A percentile compares a stretch with the other conserved stretches of the same genome.
Evolutionary conservation across 2,329 filamentous ascomycete genomes (phyloP).

Genomic region (Tolypocladium pustulatum): DNA sequence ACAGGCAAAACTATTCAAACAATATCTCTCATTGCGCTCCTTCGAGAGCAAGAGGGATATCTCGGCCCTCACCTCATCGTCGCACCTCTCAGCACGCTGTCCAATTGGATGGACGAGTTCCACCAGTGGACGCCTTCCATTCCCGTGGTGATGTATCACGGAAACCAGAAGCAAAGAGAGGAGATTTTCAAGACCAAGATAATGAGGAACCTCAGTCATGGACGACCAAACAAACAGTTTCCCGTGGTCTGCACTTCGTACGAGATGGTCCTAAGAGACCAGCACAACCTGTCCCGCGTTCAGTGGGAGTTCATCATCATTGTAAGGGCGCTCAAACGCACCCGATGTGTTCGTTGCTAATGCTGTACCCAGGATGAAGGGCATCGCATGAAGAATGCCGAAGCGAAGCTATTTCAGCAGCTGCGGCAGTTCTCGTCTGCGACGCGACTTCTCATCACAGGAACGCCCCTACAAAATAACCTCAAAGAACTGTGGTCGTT

Average conservation of each 20-base stretch:
- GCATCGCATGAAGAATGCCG: slow-evolving; percentile 93
- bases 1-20: slow-evolving; percentile 83
- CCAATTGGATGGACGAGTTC: slow-evolving; percentile 95
- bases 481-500: slow-evolving; percentile 91
- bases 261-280: slow-evolving; percentile 89
- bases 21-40: slow-evolving; percentile 74
- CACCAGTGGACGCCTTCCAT: slow-evolving; percentile 81
- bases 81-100: slow-evolving; percentile 80
- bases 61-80: slow-evolving; percentile 82
- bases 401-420: slow-evolving; percentile 83
- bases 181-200: slow-evolving; percentile 64
- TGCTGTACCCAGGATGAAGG: slow-evolving; percentile 63
- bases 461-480: slow-evolving; percentile 93
- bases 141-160: slow-evolving; percentile 85
- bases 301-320: slow-evolving; percentile 98
- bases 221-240: slow-evolving; percentile 54
- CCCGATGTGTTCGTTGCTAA: slow-evolving; percentile 1
- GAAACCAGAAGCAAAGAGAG: slow-evolving; percentile 66
- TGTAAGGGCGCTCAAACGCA: slow-evolving; percentile 30
- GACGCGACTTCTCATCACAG: slow-evolving; percentile 84
- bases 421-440: slow-evolving; percentile 82
- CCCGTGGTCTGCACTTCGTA: slow-evolving; percentile 92
- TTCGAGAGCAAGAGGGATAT: slow-evolving; percentile 78
- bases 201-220: slow-evolving; percentile 54
- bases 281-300: slow-evolving; percentile 68